A percentile compares a stretch with the other conserved stretches of the same genome.
These are phyloP conservation scores for Neurospora tetrasperma DNA, from an alignment of 495 filamentous ascomycete species.

Conservation along the genomic window DNA sequence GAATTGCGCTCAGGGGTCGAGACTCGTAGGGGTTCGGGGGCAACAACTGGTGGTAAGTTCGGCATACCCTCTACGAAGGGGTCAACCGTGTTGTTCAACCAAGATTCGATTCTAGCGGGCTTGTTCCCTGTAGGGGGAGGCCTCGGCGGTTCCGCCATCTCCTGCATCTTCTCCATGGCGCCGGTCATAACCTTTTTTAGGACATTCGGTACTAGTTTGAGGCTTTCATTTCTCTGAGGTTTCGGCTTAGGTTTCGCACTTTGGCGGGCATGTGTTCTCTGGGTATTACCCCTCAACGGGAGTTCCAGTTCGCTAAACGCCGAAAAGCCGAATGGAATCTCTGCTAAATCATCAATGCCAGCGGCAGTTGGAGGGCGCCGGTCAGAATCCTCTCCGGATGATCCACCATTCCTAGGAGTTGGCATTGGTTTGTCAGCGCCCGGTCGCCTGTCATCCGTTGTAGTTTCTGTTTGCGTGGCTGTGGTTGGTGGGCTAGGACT, in stretches of 20 bases:
- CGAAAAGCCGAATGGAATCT: slow-evolving; percentile 46
- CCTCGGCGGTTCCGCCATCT: slow-evolving; percentile 40
- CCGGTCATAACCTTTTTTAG: slow-evolving; percentile 45
- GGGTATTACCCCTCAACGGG: slow-evolving; percentile 14
- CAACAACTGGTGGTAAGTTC: slow-evolving; percentile 11
- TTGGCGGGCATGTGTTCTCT: slow-evolving; percentile 30
- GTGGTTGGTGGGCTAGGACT: slow-evolving; percentile 3
- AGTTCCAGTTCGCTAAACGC: slow-evolving; percentile 49
- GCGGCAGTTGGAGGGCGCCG: slow-evolving; percentile 29
- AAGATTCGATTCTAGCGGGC: slow-evolving; percentile 60
- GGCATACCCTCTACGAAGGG: slow-evolving; percentile 52
- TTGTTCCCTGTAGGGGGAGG: slow-evolving; percentile 29
- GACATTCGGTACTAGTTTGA: slow-evolving; percentile 44
- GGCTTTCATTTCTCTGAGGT: slow-evolving; percentile 32
- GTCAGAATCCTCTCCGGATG: slow-evolving; percentile 20
- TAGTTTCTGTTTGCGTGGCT: slow-evolving; percentile 12
- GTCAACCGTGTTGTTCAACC: slow-evolving; percentile 63
- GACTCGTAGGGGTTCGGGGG: slow-evolving; percentile 4
- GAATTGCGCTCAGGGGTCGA: not conserved
- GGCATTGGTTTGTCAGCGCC: not conserved
- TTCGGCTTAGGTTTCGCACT: slow-evolving; percentile 30
- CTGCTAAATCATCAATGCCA: slow-evolving; percentile 38
- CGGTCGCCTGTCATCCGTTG: slow-evolving; percentile 12
- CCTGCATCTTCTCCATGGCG: slow-evolving; percentile 44
- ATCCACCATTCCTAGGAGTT: not conserved